These are phyloP conservation scores for Suillus decipiens DNA, from an alignment of 768 basidiomycete genomes.

Conservation along the genomic window DNA sequence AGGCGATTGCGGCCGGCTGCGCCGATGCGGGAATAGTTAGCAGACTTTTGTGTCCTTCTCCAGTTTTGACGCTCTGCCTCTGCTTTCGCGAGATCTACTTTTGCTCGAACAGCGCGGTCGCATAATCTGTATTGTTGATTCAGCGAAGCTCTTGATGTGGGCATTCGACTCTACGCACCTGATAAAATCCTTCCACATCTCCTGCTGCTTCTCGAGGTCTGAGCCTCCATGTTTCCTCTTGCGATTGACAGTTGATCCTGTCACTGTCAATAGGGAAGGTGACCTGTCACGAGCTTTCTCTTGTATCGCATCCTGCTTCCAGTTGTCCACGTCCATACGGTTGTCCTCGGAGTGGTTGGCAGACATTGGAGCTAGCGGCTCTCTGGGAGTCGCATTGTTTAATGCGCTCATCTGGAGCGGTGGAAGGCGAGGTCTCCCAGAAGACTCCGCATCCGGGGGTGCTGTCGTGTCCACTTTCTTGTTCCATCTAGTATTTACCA, in stretches of 20 bases:
- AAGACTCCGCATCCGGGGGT: background rate
- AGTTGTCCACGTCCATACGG: background rate
- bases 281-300: background rate
- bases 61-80: constrained; percentile 31
- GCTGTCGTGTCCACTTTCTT: constrained; percentile 5
- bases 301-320: background rate
- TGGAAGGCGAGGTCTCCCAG: background rate
- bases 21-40: constrained; percentile 30
- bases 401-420: background rate
- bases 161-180: constrained; percentile 23
- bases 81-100: constrained; percentile 27
- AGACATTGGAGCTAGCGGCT: background rate
- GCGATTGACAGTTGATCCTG: constrained; percentile 18
- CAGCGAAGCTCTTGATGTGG: background rate
- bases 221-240: constrained; percentile 29
- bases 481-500: constrained; percentile 19
- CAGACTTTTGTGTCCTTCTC: constrained; percentile 33
- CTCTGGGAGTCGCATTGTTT: background rate
- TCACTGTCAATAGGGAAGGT: background rate
- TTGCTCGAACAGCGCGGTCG: constrained; percentile 34
- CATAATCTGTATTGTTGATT: constrained; percentile 21
- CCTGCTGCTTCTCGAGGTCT: constrained; percentile 23
- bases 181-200: constrained; percentile 31
- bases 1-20: constrained; percentile 32
- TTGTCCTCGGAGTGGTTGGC: background rate